phyloP scores from a whole-genome alignment of 2,329 filamentous ascomycete species.

The Pseudomassariella vexata region DNA sequence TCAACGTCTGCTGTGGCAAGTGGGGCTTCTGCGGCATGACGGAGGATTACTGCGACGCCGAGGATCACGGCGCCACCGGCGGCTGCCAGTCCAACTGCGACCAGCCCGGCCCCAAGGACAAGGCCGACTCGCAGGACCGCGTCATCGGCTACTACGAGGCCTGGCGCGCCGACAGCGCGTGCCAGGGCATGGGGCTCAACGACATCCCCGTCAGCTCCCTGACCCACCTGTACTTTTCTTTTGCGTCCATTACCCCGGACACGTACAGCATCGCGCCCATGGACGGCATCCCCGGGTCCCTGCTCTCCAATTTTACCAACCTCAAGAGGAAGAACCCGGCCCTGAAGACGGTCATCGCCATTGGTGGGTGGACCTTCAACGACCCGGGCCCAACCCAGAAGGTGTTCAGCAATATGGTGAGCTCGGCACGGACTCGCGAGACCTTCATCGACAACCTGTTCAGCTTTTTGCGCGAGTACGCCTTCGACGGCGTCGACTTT shows the following conservation, averaged over 20 bases:
- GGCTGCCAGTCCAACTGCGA: conserved; percentile 20
- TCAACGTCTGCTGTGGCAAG: conserved; percentile 26
- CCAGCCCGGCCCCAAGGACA: conserved; percentile 9
- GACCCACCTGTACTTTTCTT: conserved; percentile 25
- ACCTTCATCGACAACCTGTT: conserved; percentile 16
- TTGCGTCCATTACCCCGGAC: conserved; percentile 25
- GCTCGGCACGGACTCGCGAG: conserved; percentile 4
- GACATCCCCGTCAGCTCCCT: conserved; percentile 34
- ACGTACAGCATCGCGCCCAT: conserved; percentile 23
- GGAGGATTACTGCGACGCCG: conserved; percentile 15
- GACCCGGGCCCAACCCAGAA: conserved; percentile 20
- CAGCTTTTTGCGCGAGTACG: conserved; percentile 14
- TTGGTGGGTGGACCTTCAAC: conserved; percentile 36
- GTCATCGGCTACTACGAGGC: conserved; percentile 28
- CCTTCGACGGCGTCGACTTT: conserved; percentile 20
- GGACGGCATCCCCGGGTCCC: conserved; percentile 9
- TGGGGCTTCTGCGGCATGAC: conserved; percentile 9
- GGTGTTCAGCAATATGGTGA: conserved; percentile 18
- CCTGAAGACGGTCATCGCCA: conserved; percentile 26
- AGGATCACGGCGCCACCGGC: conserved; percentile 10
- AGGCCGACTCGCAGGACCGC: conserved; percentile 3
- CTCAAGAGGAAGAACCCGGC: conserved; percentile 20
- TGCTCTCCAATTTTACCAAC: conserved; percentile 9
- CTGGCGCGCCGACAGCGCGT: conserved; percentile 13
- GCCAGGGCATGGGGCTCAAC: conserved; percentile 11